Conservation (phyloP, 2,329 filamentous ascomycete species). For the Trichoderma cornu-damae region DNA sequence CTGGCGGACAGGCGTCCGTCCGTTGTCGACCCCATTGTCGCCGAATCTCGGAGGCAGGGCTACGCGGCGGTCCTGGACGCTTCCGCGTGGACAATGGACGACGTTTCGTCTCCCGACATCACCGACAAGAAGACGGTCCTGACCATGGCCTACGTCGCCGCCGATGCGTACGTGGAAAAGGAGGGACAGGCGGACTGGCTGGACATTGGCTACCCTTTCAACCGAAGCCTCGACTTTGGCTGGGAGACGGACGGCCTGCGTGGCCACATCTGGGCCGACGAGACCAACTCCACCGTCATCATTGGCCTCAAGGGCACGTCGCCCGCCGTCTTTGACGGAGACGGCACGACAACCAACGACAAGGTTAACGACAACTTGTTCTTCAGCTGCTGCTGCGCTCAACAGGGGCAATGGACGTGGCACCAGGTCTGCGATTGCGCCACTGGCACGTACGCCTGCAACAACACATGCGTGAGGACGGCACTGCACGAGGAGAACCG, state of each 20-base stretch:
- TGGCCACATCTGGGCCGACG: slow-evolving; percentile 87
- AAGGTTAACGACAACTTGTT: slow-evolving; percentile 98
- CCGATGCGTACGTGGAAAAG: slow-evolving; percentile 78
- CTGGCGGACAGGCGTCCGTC: slow-evolving; percentile 71
- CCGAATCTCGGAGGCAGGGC: slow-evolving; percentile 63
- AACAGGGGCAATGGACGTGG: slow-evolving; percentile 87
- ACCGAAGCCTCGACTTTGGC: slow-evolving; percentile 83
- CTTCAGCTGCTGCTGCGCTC: slow-evolving; percentile 95
- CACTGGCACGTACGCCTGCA: slow-evolving; percentile 80
- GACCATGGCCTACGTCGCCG: slow-evolving; percentile 79
- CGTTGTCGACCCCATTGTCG: slow-evolving; percentile 73
- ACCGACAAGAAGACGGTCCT: slow-evolving; percentile 81
- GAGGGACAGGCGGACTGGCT: slow-evolving; percentile 74
- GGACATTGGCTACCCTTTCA: slow-evolving; percentile 72
- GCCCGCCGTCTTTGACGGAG: slow-evolving; percentile 89
- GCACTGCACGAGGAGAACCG: slow-evolving; percentile 76
- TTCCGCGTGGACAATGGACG: slow-evolving; percentile 77
- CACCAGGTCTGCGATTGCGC: slow-evolving; percentile 91
- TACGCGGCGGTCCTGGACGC: slow-evolving; percentile 62
- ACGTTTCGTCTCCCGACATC: slow-evolving; percentile 72
- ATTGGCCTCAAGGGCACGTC: slow-evolving; percentile 92
- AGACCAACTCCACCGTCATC: slow-evolving; percentile 78
- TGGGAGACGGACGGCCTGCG: slow-evolving; percentile 86
- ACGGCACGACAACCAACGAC: slow-evolving; percentile 93
- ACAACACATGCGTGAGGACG: slow-evolving; percentile 78